Evolutionary conservation across 2,329 filamentous ascomycete genomes (phyloP).

Genomic region (Monosporascus ibericus): DNA sequence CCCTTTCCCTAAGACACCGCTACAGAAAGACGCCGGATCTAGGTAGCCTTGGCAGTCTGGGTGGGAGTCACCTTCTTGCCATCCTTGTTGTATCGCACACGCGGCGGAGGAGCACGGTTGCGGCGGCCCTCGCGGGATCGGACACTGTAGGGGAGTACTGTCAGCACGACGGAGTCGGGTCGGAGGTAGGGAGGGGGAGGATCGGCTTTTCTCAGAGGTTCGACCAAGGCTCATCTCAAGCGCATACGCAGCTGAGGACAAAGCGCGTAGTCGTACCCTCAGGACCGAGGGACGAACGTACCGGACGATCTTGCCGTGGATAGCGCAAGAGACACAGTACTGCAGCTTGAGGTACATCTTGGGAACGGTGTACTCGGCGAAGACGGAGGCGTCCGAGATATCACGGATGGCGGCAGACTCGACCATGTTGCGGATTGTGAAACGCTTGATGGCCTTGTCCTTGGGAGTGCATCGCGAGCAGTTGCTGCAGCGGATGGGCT

Average conservation of each 20-base stretch:
- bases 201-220: slow-evolving; percentile 26
- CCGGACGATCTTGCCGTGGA: slow-evolving; percentile 99
- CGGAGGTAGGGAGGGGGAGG: slow-evolving; percentile 18
- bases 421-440: slow-evolving; percentile 99
- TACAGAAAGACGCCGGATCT: slow-evolving; percentile 12
- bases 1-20: slow-evolving; percentile 19
- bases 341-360: slow-evolving; percentile 99
- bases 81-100: slow-evolving; percentile 99
- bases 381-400: slow-evolving; percentile 99
- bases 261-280: slow-evolving; percentile 51
- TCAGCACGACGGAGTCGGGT: slow-evolving; percentile 31
- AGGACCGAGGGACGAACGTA: slow-evolving; percentile 56
- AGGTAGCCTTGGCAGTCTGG: slow-evolving; percentile 62
- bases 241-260: slow-evolving; percentile 30
- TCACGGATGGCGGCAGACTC: slow-evolving; percentile 99
- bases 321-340: slow-evolving; percentile 99
- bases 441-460: slow-evolving; percentile 99
- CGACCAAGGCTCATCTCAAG: slow-evolving; percentile 55
- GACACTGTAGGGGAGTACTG: slow-evolving; percentile 59
- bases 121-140: slow-evolving; percentile 93
- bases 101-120: slow-evolving; percentile 96
- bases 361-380: slow-evolving; percentile 97
- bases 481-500: slow-evolving; percentile 83
- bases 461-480: slow-evolving; percentile 86
- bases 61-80: slow-evolving; percentile 98